phyloP scores from a whole-genome alignment of 2,329 filamentous ascomycete species.

The Colletotrichum navitas region DNA sequence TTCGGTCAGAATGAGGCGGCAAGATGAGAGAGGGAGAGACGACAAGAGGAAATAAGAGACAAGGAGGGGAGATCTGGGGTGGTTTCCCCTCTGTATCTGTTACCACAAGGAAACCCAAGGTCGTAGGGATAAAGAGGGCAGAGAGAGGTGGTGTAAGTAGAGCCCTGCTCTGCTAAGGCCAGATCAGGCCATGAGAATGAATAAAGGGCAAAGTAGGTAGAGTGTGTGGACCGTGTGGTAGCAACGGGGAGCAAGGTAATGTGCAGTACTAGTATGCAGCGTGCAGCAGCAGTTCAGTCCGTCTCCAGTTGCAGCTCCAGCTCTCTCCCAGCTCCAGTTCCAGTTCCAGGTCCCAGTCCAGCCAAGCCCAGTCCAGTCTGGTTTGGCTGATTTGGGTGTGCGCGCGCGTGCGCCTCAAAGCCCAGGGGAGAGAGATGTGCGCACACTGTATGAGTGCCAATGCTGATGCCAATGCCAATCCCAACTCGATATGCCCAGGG shows the following conservation, averaged over 20 bases:
- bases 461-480: neutral
- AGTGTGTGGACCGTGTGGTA: constrained; percentile 2
- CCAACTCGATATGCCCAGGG: constrained; percentile 12
- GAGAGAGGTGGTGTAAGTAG: neutral
- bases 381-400: constrained; percentile 2
- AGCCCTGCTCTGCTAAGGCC: constrained; percentile 8
- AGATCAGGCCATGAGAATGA: constrained; percentile 11
- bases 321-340: constrained; percentile 6
- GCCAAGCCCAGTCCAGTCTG: constrained; percentile 3
- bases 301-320: constrained; percentile 8
- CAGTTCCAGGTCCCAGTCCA: constrained; percentile 6
- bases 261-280: constrained; percentile 12
- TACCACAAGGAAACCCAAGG: constrained; percentile 2
- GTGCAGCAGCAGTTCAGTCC: constrained; percentile 2
- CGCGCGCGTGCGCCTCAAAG: constrained; percentile 16
- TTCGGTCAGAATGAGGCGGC: constrained; percentile 3
- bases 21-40: constrained; percentile 1
- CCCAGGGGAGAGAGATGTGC: constrained; percentile 12
- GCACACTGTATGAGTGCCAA: constrained; percentile 32
- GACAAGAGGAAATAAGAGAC: constrained; percentile 10
- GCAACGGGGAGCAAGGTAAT: constrained; percentile 8
- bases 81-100: neutral
- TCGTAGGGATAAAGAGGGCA: neutral
- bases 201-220: neutral
- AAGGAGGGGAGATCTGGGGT: constrained; percentile 9